Conservation (phyloP, 2,329 filamentous ascomycete species). For the Colletotrichum caudatum region DNA sequence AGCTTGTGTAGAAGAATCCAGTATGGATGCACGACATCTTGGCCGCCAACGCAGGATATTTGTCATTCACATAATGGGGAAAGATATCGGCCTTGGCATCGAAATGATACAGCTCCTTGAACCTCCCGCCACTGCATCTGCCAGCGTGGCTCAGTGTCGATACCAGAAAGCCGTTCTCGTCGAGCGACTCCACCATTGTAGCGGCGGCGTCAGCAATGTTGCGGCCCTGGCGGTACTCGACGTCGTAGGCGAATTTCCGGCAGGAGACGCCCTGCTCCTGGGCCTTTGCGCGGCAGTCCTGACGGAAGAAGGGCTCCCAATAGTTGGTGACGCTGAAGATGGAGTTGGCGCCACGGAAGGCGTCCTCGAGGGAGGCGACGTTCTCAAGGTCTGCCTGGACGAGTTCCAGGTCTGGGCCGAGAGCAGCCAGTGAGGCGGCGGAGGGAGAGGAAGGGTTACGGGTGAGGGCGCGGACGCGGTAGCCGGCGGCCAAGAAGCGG, state of each 20-base stretch:
- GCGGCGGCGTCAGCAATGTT: slow-evolving; percentile 69
- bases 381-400: slow-evolving; percentile 60
- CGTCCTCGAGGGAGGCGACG: slow-evolving; percentile 52
- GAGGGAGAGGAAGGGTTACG: slow-evolving; percentile 57
- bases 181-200: slow-evolving; percentile 53
- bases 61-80: slow-evolving; percentile 57
- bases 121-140: slow-evolving; percentile 59
- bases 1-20: slow-evolving; percentile 62
- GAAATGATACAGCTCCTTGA: slow-evolving; percentile 64
- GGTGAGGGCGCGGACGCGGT: slow-evolving; percentile 61
- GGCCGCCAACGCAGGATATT: slow-evolving; percentile 56
- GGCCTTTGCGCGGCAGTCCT: slow-evolving; percentile 56
- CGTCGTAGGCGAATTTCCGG: slow-evolving; percentile 59
- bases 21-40: slow-evolving; percentile 66
- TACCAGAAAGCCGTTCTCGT: slow-evolving; percentile 61
- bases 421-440: slow-evolving; percentile 54
- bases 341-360: slow-evolving; percentile 59
- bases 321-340: slow-evolving; percentile 70
- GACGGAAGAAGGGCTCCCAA: slow-evolving; percentile 63
- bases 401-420: slow-evolving; percentile 49
- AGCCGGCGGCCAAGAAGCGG: slow-evolving; percentile 57
- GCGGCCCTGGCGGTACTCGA: slow-evolving; percentile 63
- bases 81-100: slow-evolving; percentile 66
- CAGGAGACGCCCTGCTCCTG: slow-evolving; percentile 54
- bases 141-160: slow-evolving; percentile 64